phyloP scores from a whole-genome alignment of 352 stramenopile species.

The Blastocystis sp. region DNA sequence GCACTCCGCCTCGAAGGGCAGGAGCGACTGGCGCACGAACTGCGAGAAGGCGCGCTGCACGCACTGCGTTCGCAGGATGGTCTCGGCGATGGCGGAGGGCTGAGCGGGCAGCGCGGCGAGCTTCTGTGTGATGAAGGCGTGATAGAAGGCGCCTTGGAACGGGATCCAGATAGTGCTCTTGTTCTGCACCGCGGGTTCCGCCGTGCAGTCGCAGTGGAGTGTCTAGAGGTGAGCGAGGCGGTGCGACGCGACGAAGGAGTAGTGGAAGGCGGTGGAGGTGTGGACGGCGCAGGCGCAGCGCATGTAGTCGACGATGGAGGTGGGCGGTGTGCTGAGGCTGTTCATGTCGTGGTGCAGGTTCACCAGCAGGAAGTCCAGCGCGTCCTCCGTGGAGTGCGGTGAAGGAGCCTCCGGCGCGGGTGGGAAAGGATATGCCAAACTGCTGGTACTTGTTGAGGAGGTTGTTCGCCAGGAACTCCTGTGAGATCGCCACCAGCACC shows the following conservation, averaged over 20 bases:
- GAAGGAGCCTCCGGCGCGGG: background rate
- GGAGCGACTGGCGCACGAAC: conserved; percentile 6
- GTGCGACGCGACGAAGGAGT: background rate
- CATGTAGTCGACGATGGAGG: conserved; percentile 63
- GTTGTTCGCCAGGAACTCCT: background rate
- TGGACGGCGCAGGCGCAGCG: conserved; percentile 18
- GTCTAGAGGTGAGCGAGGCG: background rate
- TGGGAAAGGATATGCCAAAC: conserved; percentile 66
- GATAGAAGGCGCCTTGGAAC: conserved; percentile 17
- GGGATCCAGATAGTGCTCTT: conserved; percentile 43
- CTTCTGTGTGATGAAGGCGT: background rate
- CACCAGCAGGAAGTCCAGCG: conserved; percentile 51
- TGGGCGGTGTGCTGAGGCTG: background rate
- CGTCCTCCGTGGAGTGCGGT: conserved; percentile 41
- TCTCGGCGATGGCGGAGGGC: background rate
- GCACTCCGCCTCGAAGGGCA: conserved; percentile 30
- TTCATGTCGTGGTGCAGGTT: conserved; percentile 56
- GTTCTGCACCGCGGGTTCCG: background rate
- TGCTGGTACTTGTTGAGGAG: conserved; percentile 62
- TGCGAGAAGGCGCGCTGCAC: conserved; percentile 19
- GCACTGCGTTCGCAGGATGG: background rate
- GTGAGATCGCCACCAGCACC: conserved; percentile 3
- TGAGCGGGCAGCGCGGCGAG: conserved; percentile 19
- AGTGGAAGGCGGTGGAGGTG: background rate
- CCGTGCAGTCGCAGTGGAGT: background rate